Base-by-base conservation (phyloP, 495 filamentous ascomycete genomes). In the Penicillium desertorum region DNA sequence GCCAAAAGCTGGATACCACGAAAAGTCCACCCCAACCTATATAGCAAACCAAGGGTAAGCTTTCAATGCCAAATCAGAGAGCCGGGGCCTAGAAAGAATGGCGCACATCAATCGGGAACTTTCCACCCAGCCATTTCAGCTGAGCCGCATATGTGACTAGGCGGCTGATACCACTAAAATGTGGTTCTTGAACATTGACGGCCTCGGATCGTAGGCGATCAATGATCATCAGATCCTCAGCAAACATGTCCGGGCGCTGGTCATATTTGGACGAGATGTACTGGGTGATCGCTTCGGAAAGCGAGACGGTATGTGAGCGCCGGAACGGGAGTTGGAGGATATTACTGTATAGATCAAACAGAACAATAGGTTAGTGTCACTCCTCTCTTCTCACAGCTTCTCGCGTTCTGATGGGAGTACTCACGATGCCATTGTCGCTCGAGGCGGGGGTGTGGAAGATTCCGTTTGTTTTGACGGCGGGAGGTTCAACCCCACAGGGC, bases 261-360 rank as follows among this genome's bases (percentile, higher is more conserved):
- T 98, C 94, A 88, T 98, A 98, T 82, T 98, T 97, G 68, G 85
- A 88, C 41, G 90, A 96, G 60, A 98, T 98, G 76, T 98, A 98
- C 66, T 96, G 90, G 60, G 90, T 92, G 64, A 98, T 91, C 36
- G 93, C 87, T 62, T 79, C 73, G 36, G 90, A 88, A 37, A 98
- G 80, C 55, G 86, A 86, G 50, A 96, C 80, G 30, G 85, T 73
- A 60, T 87, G 83, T 42, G 91, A 91, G 61, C 85, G 88, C 59
- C 94, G 91, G 73, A 98, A 98, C 5, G 92, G 92, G 60, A 98
- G 72, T 74, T 83, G 77, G 48, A 81, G 67, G 59, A 83, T 81
- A 59, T 81, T 83, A 54, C 79, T 80, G 43, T 8, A 47, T 34
- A 11, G n/a, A 44, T 27, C n/a, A 5, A 42, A 36, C 8, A 58